phyloP scores from a whole-genome alignment of 139 green algal genomes.

The Chlamydomonas incerta region DNA sequence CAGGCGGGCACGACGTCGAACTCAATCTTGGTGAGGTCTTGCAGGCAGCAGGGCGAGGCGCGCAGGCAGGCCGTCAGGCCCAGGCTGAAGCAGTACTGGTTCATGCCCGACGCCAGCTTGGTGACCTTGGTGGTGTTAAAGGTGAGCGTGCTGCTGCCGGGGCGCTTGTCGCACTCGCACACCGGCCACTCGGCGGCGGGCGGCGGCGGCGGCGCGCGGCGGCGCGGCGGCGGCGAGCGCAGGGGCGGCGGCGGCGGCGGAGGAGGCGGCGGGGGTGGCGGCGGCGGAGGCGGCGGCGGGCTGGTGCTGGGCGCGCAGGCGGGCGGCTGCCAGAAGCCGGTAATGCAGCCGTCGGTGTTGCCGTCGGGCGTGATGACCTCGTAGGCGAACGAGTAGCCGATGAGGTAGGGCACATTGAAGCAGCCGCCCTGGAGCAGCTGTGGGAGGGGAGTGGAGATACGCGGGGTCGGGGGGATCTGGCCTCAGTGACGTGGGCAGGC shows the following conservation, averaged over 20 bases:
- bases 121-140: background rate
- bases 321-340: background rate
- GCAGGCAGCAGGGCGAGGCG: background rate
- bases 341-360: background rate
- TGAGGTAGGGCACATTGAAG: too few relatives aligned
- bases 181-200: background rate
- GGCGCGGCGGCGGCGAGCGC: background rate
- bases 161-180: constrained; percentile 18
- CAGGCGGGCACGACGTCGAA: constrained; percentile 12
- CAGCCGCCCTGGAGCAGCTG: too few relatives aligned
- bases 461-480: too few relatives aligned
- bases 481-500: too few relatives aligned
- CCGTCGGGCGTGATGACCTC: too few relatives aligned
- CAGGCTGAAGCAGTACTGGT: background rate
- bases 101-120: background rate
- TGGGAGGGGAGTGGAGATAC: too few relatives aligned
- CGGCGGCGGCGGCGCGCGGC: background rate
- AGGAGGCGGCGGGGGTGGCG: background rate
- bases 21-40: constrained; percentile 42
- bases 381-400: background rate
- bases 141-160: background rate
- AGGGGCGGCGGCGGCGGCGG: background rate
- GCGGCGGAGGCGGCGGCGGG: background rate
- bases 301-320: background rate
- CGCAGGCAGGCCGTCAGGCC: background rate